Evolutionary conservation across 441 rosid species (phyloP), one percentile per base, ranked within the genome.

Genomic region (Syzygium syzygioides): DNA sequence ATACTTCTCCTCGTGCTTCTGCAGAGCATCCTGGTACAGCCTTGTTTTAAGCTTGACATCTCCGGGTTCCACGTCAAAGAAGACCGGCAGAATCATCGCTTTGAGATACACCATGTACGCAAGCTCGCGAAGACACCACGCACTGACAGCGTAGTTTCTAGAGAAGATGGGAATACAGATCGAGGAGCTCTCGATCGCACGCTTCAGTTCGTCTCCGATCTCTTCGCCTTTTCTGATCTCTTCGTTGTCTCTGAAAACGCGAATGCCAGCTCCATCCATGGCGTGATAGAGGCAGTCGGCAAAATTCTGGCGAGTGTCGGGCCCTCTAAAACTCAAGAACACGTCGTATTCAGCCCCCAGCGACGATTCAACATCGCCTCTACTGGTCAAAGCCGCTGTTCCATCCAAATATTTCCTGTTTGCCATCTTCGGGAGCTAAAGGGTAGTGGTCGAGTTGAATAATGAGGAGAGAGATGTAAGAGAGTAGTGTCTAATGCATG

Each of bases 321-420:
- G 64, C 14, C n/a, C 30, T 59, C 64, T 59, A 28, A 59, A 59
- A 59, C 26, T 59, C 30, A 59, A 26, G 7, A 59, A 59, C 30
- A 26, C 64, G 15, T 59, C 64, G 9, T 9, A 57, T 25, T 57
- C 62, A 57, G 62, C 62, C 62, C n/a, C 14, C 26, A 57, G 62
- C 11, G n/a, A 57, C 5, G 14, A 11, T 3, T 25, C 3, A 14
- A 28, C n/a, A 57, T 57, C 14, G 0, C 62, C 62, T 7, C 62
- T 11, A 3, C 0, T 25, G 7, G 64, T 25, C 1, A 12, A 56
- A 13, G 1, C 13, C 4, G 13, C 60, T 56, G 60, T 5, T 23
- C 60, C 28, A 56, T 56, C 28, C 25, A 28, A 18, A 4, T 56
- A 56, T 56, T 56, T 56, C 1, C 60, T 56, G 2, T 3, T 56